phyloP scores from a whole-genome alignment of 306 rosid genomes.

The Cucumis cinereus region DNA sequence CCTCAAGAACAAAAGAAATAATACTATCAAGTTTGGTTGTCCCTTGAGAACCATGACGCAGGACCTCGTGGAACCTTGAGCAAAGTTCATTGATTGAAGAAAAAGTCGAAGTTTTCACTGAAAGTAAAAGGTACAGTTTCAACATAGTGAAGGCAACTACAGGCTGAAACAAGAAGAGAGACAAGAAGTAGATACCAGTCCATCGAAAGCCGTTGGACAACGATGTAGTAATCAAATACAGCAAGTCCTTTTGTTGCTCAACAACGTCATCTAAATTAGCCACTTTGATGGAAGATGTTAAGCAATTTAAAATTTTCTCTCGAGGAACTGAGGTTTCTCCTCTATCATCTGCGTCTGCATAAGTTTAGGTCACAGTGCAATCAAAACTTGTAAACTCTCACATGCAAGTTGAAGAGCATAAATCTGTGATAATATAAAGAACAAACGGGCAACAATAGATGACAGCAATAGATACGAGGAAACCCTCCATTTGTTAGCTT shows the following conservation, averaged over 20 bases:
- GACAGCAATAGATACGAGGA: not conserved
- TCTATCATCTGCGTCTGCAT: slow-evolving; percentile 36
- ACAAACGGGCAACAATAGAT: not conserved
- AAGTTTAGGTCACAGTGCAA: not conserved
- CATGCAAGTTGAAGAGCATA: not conserved
- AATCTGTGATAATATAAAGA: not conserved
- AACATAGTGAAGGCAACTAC: not conserved
- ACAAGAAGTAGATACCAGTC: slow-evolving; percentile 50
- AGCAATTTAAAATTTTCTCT: slow-evolving; percentile 63
- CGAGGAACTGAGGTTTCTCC: slow-evolving; percentile 51
- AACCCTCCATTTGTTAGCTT: not conserved
- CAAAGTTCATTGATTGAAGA: slow-evolving; percentile 59
- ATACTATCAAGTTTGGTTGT: slow-evolving; percentile 20
- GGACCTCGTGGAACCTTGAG: slow-evolving; percentile 38
- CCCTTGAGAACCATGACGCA: slow-evolving; percentile 31
- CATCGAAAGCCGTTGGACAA: slow-evolving; percentile 60
- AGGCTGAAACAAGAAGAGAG: not conserved
- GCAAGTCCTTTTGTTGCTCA: slow-evolving; percentile 50
- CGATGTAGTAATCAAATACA: slow-evolving; percentile 36
- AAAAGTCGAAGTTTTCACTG: slow-evolving; percentile 79
- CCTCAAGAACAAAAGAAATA: slow-evolving; percentile 57
- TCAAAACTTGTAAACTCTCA: not conserved
- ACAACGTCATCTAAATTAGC: slow-evolving; percentile 58
- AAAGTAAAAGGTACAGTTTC: not conserved
- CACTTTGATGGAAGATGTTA: slow-evolving; percentile 70